Evolutionary conservation across 2,329 filamentous ascomycete genomes (phyloP), one percentile per base, ranked within the genome.

Genomic region (Aspergillus ibericus): DNA sequence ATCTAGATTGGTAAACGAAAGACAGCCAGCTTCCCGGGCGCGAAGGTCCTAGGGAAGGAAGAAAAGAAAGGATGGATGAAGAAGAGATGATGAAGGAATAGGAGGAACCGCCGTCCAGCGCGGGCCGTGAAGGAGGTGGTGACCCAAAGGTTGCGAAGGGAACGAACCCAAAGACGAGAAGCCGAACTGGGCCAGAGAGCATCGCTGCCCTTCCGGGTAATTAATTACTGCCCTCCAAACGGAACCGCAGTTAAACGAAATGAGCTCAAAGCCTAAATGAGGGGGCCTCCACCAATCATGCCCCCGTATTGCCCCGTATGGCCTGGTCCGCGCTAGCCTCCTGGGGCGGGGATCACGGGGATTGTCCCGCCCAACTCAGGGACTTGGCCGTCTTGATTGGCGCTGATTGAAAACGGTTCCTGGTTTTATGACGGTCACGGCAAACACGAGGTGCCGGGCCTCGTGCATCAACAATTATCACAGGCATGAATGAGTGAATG

Each of bases 11-110:
- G 69, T 68, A 71, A 75, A 73, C 62, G 72, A 75, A 70, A 68
- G 70, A 69, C 70, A 67, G 72, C 71, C 69, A 71, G 70, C 67
- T 67, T 68, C 72, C 67, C 68, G 66, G 68, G 66, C 61, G 63
- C 64, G 63, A 61, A 53, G 56, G 58, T 56, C 53, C 59, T 55
- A 61, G 46, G 52, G 60, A 59, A 36, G 58, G 44, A 53, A 51
- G 47, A 49, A 58, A 53, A 44, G 53, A 53, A 55, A 49, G 20
- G 40, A 40, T 54, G 48, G 20, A 38, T 27, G 48, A 38, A 9
- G 20, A 48, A 22, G 34, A 34, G 13, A 47, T 27, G 22, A 16
- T 42, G 38, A n/a, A n/a, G n/a, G n/a, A 13, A 42, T 42, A 22
- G 5, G 38, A 42, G 38, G 10, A 6, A 42, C 4, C 18, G 12